These are phyloP conservation scores for Trichoderma koningiopsis DNA, from an alignment of 2,329 filamentous ascomycete species.

Conservation along the genomic window DNA sequence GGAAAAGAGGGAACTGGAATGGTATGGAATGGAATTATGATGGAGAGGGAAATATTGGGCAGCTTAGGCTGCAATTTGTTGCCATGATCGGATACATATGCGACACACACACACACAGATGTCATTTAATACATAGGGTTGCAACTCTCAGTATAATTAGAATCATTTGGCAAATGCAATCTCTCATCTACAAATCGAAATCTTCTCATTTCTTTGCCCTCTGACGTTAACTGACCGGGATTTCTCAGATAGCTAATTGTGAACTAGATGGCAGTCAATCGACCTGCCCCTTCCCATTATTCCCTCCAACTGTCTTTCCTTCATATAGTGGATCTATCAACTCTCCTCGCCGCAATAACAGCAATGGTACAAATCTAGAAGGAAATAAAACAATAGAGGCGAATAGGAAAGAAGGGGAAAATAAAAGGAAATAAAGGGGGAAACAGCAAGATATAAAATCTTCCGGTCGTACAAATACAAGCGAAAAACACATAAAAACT, in stretches of 20 bases:
- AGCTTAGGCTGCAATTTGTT: constrained; percentile 5
- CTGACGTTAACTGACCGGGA: background rate
- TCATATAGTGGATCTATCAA: background rate
- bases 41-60: background rate
- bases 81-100: background rate
- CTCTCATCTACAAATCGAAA: constrained; percentile 18
- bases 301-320: background rate
- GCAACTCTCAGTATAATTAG: constrained; percentile 18
- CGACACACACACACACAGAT: background rate
- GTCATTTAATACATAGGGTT: constrained; percentile 15
- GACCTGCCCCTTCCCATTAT: background rate
- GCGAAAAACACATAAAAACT: background rate
- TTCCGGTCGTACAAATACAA: background rate
- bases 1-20: background rate
- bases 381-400: background rate
- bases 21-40: background rate
- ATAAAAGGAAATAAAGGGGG: background rate
- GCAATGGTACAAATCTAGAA: background rate
- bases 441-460: background rate
- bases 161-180: constrained; percentile 16
- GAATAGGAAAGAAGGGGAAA: background rate
- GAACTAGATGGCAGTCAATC: background rate
- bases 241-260: background rate
- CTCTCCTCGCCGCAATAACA: background rate
- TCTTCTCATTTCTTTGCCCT: background rate